Conservation (phyloP, 1,284 basidiomycete genomes). For the Wallemia ichthyophaga region DNA sequence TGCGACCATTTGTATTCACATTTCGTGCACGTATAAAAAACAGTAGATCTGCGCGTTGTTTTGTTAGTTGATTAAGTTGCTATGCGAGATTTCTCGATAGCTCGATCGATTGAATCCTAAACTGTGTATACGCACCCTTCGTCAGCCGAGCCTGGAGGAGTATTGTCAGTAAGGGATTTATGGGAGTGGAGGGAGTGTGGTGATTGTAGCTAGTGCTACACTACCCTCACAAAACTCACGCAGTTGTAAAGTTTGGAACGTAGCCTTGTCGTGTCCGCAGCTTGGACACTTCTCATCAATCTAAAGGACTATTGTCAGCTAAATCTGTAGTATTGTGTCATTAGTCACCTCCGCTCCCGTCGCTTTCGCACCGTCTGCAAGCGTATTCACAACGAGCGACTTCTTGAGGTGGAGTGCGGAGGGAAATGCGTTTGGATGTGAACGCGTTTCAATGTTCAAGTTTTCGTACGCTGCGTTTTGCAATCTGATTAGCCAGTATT, state of each 20-base stretch:
- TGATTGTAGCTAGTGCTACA: too few relatives aligned
- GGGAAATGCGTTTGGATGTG: slow-evolving; percentile 79
- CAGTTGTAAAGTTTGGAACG: slow-evolving; percentile 45
- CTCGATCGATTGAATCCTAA: background rate
- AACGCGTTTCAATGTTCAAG: slow-evolving; percentile 60
- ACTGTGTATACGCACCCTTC: slow-evolving; percentile 26
- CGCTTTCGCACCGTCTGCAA: slow-evolving; percentile 41
- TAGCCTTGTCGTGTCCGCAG: slow-evolving; percentile 54
- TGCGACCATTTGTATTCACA: slow-evolving; percentile 1
- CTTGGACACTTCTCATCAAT: slow-evolving; percentile 74
- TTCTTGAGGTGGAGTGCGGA: slow-evolving; percentile 59
- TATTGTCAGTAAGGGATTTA: slow-evolving; percentile 18
- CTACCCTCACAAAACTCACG: slow-evolving; percentile 7
- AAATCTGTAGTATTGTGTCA: slow-evolving; percentile 1
- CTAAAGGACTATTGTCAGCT: slow-evolving; percentile 18
- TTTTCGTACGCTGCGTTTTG: slow-evolving; percentile 53
- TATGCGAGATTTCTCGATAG: too few relatives aligned
- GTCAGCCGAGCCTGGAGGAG: slow-evolving; percentile 34
- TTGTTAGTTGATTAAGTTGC: background rate
- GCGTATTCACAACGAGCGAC: slow-evolving; percentile 55
- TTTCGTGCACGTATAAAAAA: background rate
- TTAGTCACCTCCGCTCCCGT: slow-evolving; percentile 25
- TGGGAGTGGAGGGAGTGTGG: slow-evolving; percentile 18
- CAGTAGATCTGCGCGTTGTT: background rate
- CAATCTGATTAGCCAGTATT: background rate